A percentile compares a stretch with the other conserved stretches of the same genome.
phyloP scores from a whole-genome alignment of 176 grass and related monocot genomes.

The Aegilops speltoides region DNA sequence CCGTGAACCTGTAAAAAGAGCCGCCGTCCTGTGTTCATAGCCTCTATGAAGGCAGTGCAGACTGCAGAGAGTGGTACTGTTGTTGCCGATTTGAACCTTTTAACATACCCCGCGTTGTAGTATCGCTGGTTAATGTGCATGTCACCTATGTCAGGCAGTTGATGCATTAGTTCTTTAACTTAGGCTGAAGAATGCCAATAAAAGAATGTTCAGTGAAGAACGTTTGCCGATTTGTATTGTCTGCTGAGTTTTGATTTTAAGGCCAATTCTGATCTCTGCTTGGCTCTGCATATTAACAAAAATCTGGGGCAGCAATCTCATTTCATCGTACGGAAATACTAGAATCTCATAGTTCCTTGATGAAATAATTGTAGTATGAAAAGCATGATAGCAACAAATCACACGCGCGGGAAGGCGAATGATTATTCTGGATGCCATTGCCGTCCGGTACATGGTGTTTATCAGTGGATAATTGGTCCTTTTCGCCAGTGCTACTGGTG shows the following conservation, averaged over 20 bases:
- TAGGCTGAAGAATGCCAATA: slow-evolving; percentile 35
- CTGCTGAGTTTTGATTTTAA: neutral
- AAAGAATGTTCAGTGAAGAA: slow-evolving; percentile 14
- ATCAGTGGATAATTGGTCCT: neutral
- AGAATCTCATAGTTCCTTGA: neutral
- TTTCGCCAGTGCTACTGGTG: neutral
- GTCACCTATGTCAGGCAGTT: neutral
- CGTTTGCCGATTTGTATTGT: neutral
- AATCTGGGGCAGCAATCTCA: neutral
- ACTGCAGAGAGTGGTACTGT: neutral
- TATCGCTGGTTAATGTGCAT: slow-evolving; percentile 32
- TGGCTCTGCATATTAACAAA: neutral
- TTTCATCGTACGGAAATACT: neutral
- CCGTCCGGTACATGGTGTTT: neutral
- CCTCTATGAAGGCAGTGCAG: slow-evolving; percentile 71
- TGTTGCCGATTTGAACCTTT: slow-evolving; percentile 24
- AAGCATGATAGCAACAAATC: slow-evolving; percentile 2
- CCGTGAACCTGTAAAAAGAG: slow-evolving; percentile 64
- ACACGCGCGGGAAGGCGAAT: slow-evolving; percentile 11
- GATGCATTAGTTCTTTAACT: slow-evolving; percentile 30
- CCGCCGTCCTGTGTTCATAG: slow-evolving; percentile 65
- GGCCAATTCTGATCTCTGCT: neutral
- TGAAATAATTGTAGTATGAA: neutral
- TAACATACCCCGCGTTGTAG: slow-evolving; percentile 32
- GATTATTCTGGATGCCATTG: neutral